These are phyloP conservation scores for Syncephalastrum racemosum DNA, from an alignment of 371 early-diverging fungal genomes.

Conservation along the genomic window DNA sequence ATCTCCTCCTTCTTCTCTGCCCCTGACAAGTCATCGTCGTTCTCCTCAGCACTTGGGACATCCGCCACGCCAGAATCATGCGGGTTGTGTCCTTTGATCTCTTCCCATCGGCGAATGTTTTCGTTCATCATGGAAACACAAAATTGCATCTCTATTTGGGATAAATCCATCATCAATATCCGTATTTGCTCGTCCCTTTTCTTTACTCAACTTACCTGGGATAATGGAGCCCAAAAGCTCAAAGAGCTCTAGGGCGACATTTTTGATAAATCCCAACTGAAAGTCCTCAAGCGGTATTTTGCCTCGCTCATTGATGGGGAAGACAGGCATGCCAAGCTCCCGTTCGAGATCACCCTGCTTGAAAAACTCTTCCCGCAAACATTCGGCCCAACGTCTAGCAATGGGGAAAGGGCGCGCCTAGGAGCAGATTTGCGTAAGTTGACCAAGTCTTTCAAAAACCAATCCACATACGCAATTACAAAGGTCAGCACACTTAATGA, in stretches of 20 bases:
- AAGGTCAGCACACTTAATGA: conserved; percentile 84
- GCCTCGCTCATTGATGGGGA: conserved; percentile 53
- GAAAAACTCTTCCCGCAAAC: conserved; percentile 56
- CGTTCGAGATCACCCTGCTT: conserved; percentile 64
- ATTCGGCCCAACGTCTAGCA: conserved; percentile 53
- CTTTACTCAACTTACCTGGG: too few relatives aligned
- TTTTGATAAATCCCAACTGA: conserved; percentile 67
- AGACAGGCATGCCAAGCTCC: conserved; percentile 52
- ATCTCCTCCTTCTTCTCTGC: too few relatives aligned
- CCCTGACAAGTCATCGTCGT: too few relatives aligned
- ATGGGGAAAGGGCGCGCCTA: conserved; percentile 55
- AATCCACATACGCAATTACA: conserved; percentile 61
- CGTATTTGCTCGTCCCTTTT: too few relatives aligned
- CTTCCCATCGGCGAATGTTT: conserved; percentile 6
- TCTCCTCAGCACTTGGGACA: too few relatives aligned
- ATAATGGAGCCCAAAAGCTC: conserved; percentile 3
- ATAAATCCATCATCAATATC: too few relatives aligned
- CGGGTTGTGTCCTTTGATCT: too few relatives aligned
- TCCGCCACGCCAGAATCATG: too few relatives aligned
- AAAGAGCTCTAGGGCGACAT: conserved; percentile 67
- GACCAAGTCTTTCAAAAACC: neutral
- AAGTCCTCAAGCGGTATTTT: conserved; percentile 50
- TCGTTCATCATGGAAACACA: conserved; percentile 1
- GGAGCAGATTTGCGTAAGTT: neutral
- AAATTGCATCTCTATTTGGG: conserved; percentile 1